Evolutionary conservation across 371 early-diverging fungal genomes (phyloP).

Genomic region (Apophysomyces variabilis): DNA sequence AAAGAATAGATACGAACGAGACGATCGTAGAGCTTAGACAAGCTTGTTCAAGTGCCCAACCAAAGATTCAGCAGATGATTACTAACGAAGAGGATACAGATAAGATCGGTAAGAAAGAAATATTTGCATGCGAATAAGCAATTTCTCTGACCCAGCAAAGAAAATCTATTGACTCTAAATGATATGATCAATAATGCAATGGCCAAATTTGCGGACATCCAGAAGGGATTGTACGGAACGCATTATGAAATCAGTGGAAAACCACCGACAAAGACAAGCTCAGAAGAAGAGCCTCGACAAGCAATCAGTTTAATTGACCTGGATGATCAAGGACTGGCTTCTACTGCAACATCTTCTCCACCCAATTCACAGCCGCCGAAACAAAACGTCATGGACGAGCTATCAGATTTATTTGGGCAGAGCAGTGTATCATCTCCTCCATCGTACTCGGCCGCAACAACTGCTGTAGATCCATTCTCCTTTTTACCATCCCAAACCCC

Average conservation of each 20-base stretch:
- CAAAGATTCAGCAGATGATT: constrained; percentile 80
- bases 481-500: constrained; percentile 15
- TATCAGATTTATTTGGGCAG: constrained; percentile 49
- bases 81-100: constrained; percentile 32
- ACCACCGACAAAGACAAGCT: constrained; percentile 34
- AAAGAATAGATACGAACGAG: constrained; percentile 55
- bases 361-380: constrained; percentile 9
- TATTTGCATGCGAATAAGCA: neutral
- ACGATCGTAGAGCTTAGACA: constrained; percentile 59
- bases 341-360: constrained; percentile 7
- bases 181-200: constrained; percentile 87
- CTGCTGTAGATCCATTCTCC: constrained; percentile 14
- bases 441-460: constrained; percentile 23
- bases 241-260: constrained; percentile 51
- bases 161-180: constrained; percentile 76
- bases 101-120: constrained; percentile 25
- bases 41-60: constrained; percentile 66
- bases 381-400: constrained; percentile 33
- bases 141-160: constrained; percentile 23
- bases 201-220: constrained; percentile 71
- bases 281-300: constrained; percentile 32
- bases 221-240: constrained; percentile 60
- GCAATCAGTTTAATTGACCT: constrained; percentile 69
- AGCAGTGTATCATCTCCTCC: constrained; percentile 19
- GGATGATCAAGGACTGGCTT: constrained; percentile 45